A percentile compares a stretch with the other conserved stretches of the same genome.
Evolutionary conservation across 345 rosid genomes (phyloP).

Genomic region (Euphorbia pulcherrima): DNA sequence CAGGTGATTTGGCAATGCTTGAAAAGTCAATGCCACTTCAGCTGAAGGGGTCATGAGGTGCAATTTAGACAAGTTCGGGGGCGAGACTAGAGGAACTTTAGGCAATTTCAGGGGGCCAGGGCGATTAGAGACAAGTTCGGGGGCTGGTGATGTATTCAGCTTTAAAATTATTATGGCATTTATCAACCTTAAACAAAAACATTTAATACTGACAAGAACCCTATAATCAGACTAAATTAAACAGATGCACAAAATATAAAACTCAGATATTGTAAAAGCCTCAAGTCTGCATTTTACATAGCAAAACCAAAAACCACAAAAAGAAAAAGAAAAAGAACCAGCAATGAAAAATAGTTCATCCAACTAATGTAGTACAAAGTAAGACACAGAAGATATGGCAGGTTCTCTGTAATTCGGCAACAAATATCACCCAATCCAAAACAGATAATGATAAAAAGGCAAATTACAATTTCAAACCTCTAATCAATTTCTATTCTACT

Average conservation of each 20-base stretch:
- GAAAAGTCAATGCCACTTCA: too few relatives aligned
- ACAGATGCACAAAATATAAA: neutral
- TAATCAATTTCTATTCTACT: slow-evolving; percentile 12
- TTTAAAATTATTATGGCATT: too few relatives aligned
- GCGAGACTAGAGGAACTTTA: too few relatives aligned
- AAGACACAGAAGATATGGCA: neutral
- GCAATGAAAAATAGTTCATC: neutral
- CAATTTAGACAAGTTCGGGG: too few relatives aligned
- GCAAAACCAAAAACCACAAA: neutral
- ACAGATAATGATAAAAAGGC: neutral
- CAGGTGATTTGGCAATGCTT: too few relatives aligned
- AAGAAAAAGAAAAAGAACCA: neutral
- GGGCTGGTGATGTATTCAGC: too few relatives aligned
- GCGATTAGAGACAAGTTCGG: too few relatives aligned
- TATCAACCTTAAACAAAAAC: neutral
- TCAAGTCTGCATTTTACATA: neutral
- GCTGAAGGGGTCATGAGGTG: too few relatives aligned
- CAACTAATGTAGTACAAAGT: neutral
- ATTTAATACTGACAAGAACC: neutral
- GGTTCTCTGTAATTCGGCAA: too few relatives aligned
- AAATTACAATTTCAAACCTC: neutral
- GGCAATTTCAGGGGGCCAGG: too few relatives aligned
- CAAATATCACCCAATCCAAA: neutral
- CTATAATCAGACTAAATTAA: slow-evolving; percentile 1
- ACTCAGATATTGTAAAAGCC: neutral